phyloP scores from a whole-genome alignment of 306 rosid species.

The Astragalus membranaceus region DNA sequence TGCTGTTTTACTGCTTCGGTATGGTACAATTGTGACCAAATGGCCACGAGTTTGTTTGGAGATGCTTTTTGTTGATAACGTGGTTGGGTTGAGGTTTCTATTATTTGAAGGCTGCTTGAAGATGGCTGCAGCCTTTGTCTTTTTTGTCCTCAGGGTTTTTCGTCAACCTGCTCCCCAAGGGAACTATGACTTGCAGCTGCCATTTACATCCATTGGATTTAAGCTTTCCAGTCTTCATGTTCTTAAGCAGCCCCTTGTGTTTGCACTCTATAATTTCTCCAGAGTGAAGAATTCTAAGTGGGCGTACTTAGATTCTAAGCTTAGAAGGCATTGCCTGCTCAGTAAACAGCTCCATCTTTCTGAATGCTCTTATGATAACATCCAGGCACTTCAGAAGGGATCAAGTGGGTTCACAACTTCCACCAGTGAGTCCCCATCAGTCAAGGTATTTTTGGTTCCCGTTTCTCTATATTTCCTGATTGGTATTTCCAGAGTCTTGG shows the following conservation, averaged over 20 bases:
- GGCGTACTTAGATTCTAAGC: constrained; percentile 60
- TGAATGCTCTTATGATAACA: constrained; percentile 90
- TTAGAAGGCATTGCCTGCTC: constrained; percentile 58
- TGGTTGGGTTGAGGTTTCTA: constrained; percentile 73
- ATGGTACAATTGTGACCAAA: constrained; percentile 50
- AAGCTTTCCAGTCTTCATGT: constrained; percentile 54
- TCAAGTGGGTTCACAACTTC: constrained; percentile 32
- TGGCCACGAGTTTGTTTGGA: constrained; percentile 82
- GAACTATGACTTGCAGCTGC: constrained; percentile 53
- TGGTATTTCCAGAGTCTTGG: background rate
- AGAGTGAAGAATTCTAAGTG: constrained; percentile 57
- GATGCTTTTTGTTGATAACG: constrained; percentile 87
- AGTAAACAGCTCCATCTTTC: constrained; percentile 62
- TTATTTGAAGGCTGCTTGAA: constrained; percentile 78
- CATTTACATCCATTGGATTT: constrained; percentile 77
- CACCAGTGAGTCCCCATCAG: constrained; percentile 24
- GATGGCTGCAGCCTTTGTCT: constrained; percentile 60
- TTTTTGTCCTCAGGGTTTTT: constrained; percentile 50
- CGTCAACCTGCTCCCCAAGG: constrained; percentile 41
- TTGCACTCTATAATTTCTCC: constrained; percentile 64
- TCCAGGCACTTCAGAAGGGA: constrained; percentile 67
- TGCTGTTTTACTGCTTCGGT: constrained; percentile 40
- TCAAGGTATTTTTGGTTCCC: constrained; percentile 46
- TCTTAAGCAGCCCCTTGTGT: constrained; percentile 61
- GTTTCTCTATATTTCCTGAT: background rate